Percentiles rank a stretch among this genome's conserved stretches.
Evolutionary conservation across 495 filamentous ascomycete genomes (phyloP).

Genomic region (Penicillium fimorum): DNA sequence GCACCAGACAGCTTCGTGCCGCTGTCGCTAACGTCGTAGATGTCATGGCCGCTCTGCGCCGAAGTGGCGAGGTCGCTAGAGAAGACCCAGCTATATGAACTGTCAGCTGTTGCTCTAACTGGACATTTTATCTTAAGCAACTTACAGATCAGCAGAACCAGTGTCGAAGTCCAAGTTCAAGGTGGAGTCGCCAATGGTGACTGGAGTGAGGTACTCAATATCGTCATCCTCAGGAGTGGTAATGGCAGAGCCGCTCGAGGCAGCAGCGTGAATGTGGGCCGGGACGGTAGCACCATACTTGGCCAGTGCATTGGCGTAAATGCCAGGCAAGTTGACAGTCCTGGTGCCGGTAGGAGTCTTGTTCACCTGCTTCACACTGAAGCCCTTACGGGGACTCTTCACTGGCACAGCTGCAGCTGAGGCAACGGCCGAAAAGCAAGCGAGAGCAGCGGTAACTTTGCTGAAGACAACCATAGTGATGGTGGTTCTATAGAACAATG

Average conservation of each 20-base stretch:
- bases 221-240: slow-evolving; percentile 59
- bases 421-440: slow-evolving; percentile 33
- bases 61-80: slow-evolving; percentile 44
- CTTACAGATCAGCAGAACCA: slow-evolving; percentile 72
- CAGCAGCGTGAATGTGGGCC: slow-evolving; percentile 41
- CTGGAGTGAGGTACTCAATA: slow-evolving; percentile 64
- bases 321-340: slow-evolving; percentile 40
- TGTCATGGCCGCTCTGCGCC: slow-evolving; percentile 55
- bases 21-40: slow-evolving; percentile 59
- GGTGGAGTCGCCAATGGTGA: slow-evolving; percentile 60
- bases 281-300: slow-evolving; percentile 50
- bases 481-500: slow-evolving; percentile 21
- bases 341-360: slow-evolving; percentile 27
- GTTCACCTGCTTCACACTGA: slow-evolving; percentile 43
- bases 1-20: slow-evolving; percentile 51
- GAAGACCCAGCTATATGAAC: slow-evolving; percentile 48
- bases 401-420: slow-evolving; percentile 40
- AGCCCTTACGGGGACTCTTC: slow-evolving; percentile 29
- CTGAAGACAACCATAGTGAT: slow-evolving; percentile 46
- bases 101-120: slow-evolving; percentile 9
- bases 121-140: slow-evolving; percentile 5
- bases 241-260: slow-evolving; percentile 46
- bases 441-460: slow-evolving; percentile 33
- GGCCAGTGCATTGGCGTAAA: slow-evolving; percentile 38
- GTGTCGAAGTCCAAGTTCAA: slow-evolving; percentile 73